A percentile compares a stretch with the other conserved stretches of the same genome.
Evolutionary conservation across 495 filamentous ascomycete genomes (phyloP).

Genomic region (Talaromyces adpressus): DNA sequence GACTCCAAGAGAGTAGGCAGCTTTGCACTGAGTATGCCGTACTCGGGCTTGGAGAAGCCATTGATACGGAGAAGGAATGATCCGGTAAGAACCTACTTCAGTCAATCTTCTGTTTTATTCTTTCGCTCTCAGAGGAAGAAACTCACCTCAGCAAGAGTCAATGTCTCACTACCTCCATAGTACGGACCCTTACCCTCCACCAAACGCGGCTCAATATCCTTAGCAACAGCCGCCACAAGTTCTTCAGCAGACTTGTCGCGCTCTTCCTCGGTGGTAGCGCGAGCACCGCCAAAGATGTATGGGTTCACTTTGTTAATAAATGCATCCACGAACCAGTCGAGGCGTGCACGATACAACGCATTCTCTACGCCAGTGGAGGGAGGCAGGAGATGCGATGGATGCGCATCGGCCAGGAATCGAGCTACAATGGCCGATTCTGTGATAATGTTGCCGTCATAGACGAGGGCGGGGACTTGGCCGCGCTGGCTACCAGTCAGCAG

Average conservation of each 20-base stretch:
- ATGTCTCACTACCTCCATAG: constrained; percentile 69
- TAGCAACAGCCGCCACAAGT: constrained; percentile 48
- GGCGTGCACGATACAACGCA: constrained; percentile 56
- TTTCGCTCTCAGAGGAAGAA: not conserved
- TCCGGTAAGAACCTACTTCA: constrained; percentile 50
- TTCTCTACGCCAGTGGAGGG: constrained; percentile 26
- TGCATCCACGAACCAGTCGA: constrained; percentile 72
- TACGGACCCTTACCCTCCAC: constrained; percentile 56
- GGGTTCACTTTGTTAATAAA: constrained; percentile 56
- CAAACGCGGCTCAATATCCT: constrained; percentile 71
- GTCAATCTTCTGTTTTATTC: not conserved
- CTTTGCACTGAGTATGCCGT: constrained; percentile 43
- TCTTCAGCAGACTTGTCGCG: constrained; percentile 25
- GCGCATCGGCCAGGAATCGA: constrained; percentile 61
- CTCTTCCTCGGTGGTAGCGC: constrained; percentile 27
- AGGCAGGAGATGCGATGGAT: constrained; percentile 43
- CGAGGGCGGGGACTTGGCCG: constrained; percentile 69
- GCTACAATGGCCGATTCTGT: constrained; percentile 68
- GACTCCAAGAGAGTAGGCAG: constrained; percentile 41
- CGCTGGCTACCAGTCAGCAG: constrained; percentile 25
- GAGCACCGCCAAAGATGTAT: constrained; percentile 35
- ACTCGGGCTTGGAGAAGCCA: constrained; percentile 38
- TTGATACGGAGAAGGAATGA: constrained; percentile 60
- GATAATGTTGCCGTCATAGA: constrained; percentile 65
- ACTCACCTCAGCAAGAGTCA: constrained; percentile 73